phyloP scores from a whole-genome alignment of 495 filamentous ascomycete genomes.

The Recurvomyces mirabilis region DNA sequence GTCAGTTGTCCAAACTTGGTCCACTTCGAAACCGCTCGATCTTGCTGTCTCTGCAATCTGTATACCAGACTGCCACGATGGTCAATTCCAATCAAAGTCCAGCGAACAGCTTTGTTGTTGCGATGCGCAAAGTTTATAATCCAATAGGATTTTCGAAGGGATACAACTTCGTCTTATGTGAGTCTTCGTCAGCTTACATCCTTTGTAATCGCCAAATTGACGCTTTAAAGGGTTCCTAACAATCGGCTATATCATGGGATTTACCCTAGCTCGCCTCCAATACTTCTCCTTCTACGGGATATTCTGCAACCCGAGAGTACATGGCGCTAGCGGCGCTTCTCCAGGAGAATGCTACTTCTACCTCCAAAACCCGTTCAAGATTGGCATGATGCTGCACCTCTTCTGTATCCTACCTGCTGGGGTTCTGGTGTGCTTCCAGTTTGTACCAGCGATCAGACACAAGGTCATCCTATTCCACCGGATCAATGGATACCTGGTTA shows the following conservation, averaged over 20 bases:
- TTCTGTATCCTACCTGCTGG: conserved; percentile 35
- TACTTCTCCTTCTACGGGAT: conserved; percentile 29
- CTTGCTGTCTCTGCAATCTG: too few species aligned
- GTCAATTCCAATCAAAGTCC: not conserved
- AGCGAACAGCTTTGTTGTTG: conserved; percentile 5
- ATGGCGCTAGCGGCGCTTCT: conserved; percentile 14
- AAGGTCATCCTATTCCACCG: conserved; percentile 39
- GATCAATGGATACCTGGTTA: conserved; percentile 40
- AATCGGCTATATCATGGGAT: conserved; percentile 22
- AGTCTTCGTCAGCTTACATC: conserved; percentile 16
- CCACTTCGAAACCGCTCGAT: too few species aligned
- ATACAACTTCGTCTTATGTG: conserved; percentile 15
- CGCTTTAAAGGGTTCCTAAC: not conserved
- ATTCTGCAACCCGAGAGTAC: not conserved
- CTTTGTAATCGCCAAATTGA: too few species aligned
- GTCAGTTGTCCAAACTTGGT: too few species aligned
- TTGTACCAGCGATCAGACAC: conserved; percentile 40
- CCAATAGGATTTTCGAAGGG: conserved; percentile 13
- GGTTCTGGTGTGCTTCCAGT: conserved; percentile 40
- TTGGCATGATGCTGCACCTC: conserved; percentile 42
- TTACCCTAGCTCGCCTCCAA: conserved; percentile 21
- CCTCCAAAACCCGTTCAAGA: conserved; percentile 22
- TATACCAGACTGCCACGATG: too few species aligned
- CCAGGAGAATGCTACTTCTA: conserved; percentile 39
- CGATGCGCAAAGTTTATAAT: conserved; percentile 7